Conservation (phyloP, 495 filamentous ascomycete species). For the Emericellopsis terricola region DNA sequence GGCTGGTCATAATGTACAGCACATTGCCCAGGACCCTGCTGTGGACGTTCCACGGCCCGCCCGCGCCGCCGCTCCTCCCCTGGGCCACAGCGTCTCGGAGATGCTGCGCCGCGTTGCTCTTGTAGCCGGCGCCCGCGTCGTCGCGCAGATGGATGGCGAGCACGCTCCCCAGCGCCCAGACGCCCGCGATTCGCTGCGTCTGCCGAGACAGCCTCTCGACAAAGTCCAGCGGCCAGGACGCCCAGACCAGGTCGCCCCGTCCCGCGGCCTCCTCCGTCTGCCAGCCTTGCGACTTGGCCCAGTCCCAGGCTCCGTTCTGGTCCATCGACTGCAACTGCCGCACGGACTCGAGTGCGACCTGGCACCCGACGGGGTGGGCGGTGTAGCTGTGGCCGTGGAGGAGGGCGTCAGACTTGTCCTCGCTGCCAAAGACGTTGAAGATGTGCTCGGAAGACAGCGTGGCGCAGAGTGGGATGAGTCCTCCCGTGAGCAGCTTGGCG, state of each 20-base stretch:
- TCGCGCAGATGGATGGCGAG: conserved; percentile 43
- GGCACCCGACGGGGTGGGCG: conserved; percentile 58
- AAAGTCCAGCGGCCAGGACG: conserved; percentile 43
- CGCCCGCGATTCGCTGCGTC: conserved; percentile 31
- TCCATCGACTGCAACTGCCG: conserved; percentile 37
- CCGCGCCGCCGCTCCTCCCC: conserved; percentile 5
- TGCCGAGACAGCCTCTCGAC: conserved; percentile 34
- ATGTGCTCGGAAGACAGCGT: conserved; percentile 55
- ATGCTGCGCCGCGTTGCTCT: conserved; percentile 40
- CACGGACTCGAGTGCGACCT: conserved; percentile 44
- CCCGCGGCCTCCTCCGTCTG: neutral
- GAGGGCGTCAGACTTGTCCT: conserved; percentile 51
- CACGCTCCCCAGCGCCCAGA: conserved; percentile 55
- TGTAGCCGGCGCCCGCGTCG: conserved; percentile 35
- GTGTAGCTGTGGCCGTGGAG: conserved; percentile 74
- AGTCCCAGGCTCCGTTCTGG: conserved; percentile 26
- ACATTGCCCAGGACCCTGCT: conserved; percentile 60
- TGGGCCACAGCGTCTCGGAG: conserved; percentile 37
- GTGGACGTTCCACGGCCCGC: conserved; percentile 37
- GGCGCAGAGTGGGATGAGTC: conserved; percentile 52
- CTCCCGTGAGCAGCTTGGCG: conserved; percentile 64
- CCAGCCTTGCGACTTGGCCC: conserved; percentile 23
- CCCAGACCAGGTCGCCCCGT: conserved; percentile 31
- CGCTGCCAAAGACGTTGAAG: conserved; percentile 47
- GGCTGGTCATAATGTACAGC: conserved; percentile 58